Conservation (phyloP, 306 rosid species). For the Vicia faba region DNA sequence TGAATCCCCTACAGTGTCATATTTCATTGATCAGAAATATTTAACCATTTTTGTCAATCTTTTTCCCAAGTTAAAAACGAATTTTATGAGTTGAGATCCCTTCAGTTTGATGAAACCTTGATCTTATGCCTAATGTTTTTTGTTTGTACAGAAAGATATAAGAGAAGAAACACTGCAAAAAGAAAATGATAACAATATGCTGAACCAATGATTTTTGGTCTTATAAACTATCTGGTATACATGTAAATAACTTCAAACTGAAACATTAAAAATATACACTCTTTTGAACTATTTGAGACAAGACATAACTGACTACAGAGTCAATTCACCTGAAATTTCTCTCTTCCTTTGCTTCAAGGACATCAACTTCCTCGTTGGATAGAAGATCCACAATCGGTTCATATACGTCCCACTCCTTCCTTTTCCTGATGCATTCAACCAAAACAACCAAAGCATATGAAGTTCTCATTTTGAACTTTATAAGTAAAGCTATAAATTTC, state of each 20-base stretch:
- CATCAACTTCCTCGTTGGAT: slow-evolving; percentile 90
- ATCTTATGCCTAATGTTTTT: background rate
- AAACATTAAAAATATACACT: background rate
- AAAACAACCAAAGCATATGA: slow-evolving; percentile 34
- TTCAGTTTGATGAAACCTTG: background rate
- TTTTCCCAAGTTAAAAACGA: background rate
- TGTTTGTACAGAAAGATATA: background rate
- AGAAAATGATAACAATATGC: slow-evolving; percentile 4
- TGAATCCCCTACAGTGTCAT: background rate
- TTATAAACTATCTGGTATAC: background rate
- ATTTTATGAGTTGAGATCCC: background rate
- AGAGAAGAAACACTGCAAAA: slow-evolving; percentile 12
- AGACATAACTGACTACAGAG: slow-evolving; percentile 5
- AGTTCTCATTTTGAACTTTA: slow-evolving; percentile 12
- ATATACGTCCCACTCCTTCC: slow-evolving; percentile 94
- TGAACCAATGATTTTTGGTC: background rate
- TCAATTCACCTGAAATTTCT: slow-evolving; percentile 58
- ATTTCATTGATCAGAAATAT: background rate
- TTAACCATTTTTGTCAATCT: background rate
- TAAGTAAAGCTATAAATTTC: background rate
- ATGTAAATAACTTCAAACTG: too few species aligned
- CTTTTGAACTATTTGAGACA: background rate
- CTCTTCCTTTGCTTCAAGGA: slow-evolving; percentile 93
- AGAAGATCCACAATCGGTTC: slow-evolving; percentile 93
- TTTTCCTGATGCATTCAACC: slow-evolving; percentile 71